phyloP scores from a whole-genome alignment of 1,284 basidiomycete species.

The Tausonia pullulans region DNA sequence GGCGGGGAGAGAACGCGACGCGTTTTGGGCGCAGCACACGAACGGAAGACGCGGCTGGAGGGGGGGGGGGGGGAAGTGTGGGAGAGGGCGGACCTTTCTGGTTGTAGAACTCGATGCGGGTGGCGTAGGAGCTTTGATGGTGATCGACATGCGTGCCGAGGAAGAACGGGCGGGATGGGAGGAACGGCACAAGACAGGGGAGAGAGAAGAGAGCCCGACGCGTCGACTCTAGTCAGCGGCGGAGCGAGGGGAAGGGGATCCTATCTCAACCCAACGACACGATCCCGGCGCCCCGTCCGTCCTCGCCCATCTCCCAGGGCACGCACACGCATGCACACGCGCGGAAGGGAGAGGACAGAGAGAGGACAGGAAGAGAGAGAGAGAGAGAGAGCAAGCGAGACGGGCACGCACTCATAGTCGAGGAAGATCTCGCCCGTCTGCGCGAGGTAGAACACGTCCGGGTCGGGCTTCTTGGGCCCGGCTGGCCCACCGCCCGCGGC shows the following conservation, averaged over 20 bases:
- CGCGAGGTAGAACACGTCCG: slow-evolving; percentile 74
- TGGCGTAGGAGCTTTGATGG: slow-evolving; percentile 61
- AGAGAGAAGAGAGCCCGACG: slow-evolving; percentile 21
- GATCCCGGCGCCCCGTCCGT: no score
- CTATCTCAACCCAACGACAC: no score
- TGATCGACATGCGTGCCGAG: slow-evolving; percentile 11
- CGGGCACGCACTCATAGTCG: slow-evolving; percentile 67
- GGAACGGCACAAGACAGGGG: background rate
- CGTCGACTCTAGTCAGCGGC: background rate
- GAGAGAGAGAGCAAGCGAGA: slow-evolving; percentile 10
- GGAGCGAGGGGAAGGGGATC: no score
- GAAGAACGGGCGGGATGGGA: slow-evolving; percentile 4
- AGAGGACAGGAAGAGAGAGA: slow-evolving; percentile 5
- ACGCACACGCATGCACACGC: no score
- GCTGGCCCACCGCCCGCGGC: background rate
- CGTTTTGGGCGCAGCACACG: background rate
- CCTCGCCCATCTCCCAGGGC: no score
- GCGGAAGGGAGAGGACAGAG: slow-evolving; percentile 8
- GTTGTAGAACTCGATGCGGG: slow-evolving; percentile 72
- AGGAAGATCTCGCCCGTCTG: slow-evolving; percentile 93
- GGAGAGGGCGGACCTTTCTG: slow-evolving; percentile 16
- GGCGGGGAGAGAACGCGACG: background rate
- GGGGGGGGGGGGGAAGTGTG: background rate
- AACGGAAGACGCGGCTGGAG: background rate
- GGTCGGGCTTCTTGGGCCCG: slow-evolving; percentile 33